Conservation (phyloP, 352 stramenopile genomes). For the Elongisporangium undulatum region DNA sequence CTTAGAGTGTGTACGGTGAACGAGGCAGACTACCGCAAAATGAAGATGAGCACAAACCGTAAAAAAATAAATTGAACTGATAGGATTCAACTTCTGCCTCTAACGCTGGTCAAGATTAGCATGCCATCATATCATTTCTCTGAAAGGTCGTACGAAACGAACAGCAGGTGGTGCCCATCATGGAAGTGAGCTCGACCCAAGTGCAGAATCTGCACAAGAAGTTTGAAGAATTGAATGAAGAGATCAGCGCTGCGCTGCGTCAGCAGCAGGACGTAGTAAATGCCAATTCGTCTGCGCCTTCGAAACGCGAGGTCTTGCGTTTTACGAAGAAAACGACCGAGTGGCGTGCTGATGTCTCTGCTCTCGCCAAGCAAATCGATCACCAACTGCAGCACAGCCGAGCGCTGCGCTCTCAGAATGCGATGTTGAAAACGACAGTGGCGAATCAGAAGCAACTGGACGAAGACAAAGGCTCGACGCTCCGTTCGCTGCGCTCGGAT, state of each 20-base stretch:
- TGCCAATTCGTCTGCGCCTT: slow-evolving; percentile 5
- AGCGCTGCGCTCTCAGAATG: slow-evolving; percentile 45
- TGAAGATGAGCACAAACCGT: not conserved
- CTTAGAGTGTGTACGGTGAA: not conserved
- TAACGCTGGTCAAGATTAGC: not conserved
- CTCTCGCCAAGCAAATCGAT: slow-evolving; percentile 70
- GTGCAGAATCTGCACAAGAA: slow-evolving; percentile 68
- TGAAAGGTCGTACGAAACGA: not conserved
- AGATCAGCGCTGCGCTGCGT: slow-evolving; percentile 45
- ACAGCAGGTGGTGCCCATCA: slow-evolving; percentile 1
- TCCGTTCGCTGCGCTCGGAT: slow-evolving; percentile 57
- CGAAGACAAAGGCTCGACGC: slow-evolving; percentile 42
- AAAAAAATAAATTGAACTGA: not conserved
- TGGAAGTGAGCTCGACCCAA: slow-evolving; percentile 44
- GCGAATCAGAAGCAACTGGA: slow-evolving; percentile 34
- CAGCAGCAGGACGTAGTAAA: slow-evolving; percentile 49
- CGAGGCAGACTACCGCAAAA: not conserved
- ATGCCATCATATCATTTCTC: no score
- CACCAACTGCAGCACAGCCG: slow-evolving; percentile 69
- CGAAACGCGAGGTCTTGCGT: slow-evolving; percentile 39
- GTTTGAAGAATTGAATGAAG: slow-evolving; percentile 69
- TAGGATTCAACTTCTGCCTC: not conserved
- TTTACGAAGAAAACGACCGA: slow-evolving; percentile 51
- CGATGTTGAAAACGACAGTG: slow-evolving; percentile 32
- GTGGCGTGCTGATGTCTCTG: slow-evolving; percentile 70